Evolutionary conservation across 2,329 filamentous ascomycete species (phyloP).

Genomic region (Pseudocercospora musae): DNA sequence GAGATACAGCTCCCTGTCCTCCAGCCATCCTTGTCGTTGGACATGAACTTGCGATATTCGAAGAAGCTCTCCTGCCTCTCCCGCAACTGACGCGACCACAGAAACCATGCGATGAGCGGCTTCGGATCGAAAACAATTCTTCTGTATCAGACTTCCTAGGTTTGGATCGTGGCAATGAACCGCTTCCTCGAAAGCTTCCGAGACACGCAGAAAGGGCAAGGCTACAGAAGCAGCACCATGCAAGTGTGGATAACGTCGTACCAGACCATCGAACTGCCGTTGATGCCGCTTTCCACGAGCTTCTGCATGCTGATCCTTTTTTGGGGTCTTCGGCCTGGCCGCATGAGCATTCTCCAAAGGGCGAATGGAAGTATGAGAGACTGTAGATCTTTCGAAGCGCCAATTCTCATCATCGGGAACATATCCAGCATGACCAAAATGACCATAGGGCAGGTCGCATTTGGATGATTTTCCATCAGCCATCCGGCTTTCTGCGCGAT

Average conservation of each 20-base stretch:
- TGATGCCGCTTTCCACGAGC: constrained; percentile 7
- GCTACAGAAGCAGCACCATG: constrained; percentile 16
- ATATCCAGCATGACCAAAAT: constrained; percentile 52
- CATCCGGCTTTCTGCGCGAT: constrained; percentile 49
- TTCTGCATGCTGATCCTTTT: neutral
- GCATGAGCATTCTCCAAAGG: constrained; percentile 22
- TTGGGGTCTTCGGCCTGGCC: neutral
- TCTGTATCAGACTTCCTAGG: constrained; percentile 49
- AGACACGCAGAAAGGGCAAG: constrained; percentile 27
- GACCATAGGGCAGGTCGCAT: constrained; percentile 52
- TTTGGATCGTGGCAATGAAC: constrained; percentile 39
- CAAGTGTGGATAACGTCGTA: constrained; percentile 25
- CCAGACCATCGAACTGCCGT: constrained; percentile 22
- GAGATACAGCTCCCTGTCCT: constrained; percentile 47
- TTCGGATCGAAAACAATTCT: constrained; percentile 53
- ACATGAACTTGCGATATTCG: constrained; percentile 52
- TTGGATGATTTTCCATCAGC: constrained; percentile 48
- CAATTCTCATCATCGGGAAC: constrained; percentile 47
- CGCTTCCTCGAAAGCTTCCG: constrained; percentile 34
- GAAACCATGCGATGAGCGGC: constrained; percentile 32
- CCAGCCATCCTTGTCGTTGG: constrained; percentile 55
- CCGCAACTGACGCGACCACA: constrained; percentile 41
- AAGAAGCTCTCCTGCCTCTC: constrained; percentile 58
- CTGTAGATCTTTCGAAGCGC: constrained; percentile 31
- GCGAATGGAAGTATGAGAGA: constrained; percentile 16